phyloP scores from a whole-genome alignment of 225 moss, liverwort and hornwort species.

The Polytrichum commune region DNA sequence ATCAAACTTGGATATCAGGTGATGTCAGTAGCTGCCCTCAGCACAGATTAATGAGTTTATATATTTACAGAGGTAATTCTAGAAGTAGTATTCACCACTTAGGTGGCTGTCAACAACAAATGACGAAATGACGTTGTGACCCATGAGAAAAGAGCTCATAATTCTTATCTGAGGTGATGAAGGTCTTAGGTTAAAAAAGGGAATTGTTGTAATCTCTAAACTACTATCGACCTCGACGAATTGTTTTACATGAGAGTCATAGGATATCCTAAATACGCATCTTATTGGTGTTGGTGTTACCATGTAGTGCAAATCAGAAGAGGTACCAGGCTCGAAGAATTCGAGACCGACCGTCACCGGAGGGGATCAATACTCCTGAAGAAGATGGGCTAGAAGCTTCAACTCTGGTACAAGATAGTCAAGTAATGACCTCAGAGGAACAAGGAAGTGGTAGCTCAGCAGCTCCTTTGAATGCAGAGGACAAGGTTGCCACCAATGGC shows the following conservation, averaged over 20 bases:
- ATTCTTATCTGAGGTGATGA: neutral
- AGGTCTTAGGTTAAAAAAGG: neutral
- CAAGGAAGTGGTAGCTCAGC: conserved; percentile 37
- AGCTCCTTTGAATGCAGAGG: conserved; percentile 36
- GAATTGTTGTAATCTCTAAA: neutral
- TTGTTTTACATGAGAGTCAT: neutral
- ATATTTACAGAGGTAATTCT: too few species aligned
- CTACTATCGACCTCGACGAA: too few species aligned
- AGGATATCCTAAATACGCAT: neutral
- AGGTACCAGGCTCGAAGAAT: conserved; percentile 61
- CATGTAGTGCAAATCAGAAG: conserved; percentile 56
- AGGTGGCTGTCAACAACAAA: too few species aligned
- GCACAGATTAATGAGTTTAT: too few species aligned
- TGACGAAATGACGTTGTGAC: too few species aligned
- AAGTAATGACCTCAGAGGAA: conserved; percentile 38
- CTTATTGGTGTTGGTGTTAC: conserved; percentile 7
- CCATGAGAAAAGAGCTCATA: neutral
- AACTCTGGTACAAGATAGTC: conserved; percentile 31
- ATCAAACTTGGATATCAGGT: too few species aligned
- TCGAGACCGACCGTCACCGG: conserved; percentile 40
- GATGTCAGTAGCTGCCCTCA: too few species aligned
- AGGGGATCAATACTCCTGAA: conserved; percentile 38
- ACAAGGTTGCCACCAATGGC: conserved; percentile 28
- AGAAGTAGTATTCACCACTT: too few species aligned
- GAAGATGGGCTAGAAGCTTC: conserved; percentile 39